A percentile compares a stretch with the other conserved stretches of the same genome.
Evolutionary conservation across 2,329 filamentous ascomycete species (phyloP).

Genomic region (Teratosphaeria epicoccoides): DNA sequence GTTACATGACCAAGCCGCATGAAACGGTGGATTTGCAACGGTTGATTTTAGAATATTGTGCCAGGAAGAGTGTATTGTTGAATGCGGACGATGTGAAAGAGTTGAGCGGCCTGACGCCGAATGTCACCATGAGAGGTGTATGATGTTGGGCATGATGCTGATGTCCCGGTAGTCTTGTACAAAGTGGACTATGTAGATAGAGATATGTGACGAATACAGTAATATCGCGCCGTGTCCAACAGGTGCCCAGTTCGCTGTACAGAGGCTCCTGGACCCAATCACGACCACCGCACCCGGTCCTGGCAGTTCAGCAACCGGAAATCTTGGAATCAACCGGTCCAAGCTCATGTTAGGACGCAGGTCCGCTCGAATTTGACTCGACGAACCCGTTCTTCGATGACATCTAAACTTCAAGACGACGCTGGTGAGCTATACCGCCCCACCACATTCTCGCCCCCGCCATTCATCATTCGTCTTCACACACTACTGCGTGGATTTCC

Average conservation of each 20-base stretch:
- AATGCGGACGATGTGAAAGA: neutral
- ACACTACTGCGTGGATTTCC: neutral
- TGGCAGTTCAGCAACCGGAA: no score
- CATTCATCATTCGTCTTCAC: neutral
- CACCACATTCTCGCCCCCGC: neutral
- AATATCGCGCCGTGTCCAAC: neutral
- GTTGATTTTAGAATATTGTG: conserved; percentile 42
- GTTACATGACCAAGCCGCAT: conserved; percentile 59
- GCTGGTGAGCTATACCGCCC: neutral
- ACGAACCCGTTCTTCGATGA: neutral
- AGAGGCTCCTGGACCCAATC: neutral
- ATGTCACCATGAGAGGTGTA: neutral
- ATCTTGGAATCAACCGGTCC: neutral
- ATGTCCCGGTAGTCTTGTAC: neutral
- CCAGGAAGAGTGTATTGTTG: conserved; percentile 2
- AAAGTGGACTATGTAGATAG: no score
- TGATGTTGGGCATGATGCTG: neutral
- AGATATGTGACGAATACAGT: neutral
- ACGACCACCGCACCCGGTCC: no score
- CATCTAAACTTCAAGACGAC: neutral
- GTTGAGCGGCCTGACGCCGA: neutral
- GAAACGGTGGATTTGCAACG: conserved; percentile 52
- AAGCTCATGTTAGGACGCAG: neutral
- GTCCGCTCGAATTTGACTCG: neutral
- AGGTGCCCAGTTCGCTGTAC: neutral